Conservation (phyloP, 139 green algal genomes). For the Marvania coccoides region DNA sequence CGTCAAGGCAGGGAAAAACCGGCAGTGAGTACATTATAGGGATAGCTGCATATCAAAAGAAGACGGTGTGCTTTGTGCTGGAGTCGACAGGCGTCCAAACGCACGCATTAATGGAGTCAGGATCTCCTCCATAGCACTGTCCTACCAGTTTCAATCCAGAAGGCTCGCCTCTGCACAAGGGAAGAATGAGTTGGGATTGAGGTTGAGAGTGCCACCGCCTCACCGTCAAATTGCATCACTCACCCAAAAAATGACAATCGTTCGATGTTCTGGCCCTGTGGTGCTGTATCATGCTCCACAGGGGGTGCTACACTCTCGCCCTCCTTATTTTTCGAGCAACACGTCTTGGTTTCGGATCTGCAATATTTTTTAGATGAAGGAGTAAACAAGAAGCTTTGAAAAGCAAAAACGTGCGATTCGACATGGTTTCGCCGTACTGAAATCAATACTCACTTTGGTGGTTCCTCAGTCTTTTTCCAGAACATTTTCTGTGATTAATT, state of each 20-base stretch:
- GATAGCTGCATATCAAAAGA: neutral
- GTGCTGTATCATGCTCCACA: too few relatives aligned
- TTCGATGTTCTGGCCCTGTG: neutral
- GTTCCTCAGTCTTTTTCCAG: neutral
- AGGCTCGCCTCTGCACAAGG: neutral
- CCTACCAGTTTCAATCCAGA: neutral
- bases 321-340: neutral
- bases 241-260: too few relatives aligned
- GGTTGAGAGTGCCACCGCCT: too few relatives aligned
- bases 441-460: neutral
- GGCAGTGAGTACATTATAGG: too few relatives aligned
- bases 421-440: neutral
- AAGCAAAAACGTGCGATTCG: neutral
- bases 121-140: neutral
- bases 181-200: too few relatives aligned
- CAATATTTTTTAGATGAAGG: slow-evolving; percentile 5
- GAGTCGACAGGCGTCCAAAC: slow-evolving; percentile 1
- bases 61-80: neutral
- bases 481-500: neutral
- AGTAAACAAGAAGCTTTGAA: neutral
- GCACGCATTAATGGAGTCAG: slow-evolving; percentile 7
- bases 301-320: neutral
- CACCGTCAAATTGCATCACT: too few relatives aligned
- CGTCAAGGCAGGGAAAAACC: too few relatives aligned
- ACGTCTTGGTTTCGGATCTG: neutral